Percentiles rank a stretch among this genome's conserved stretches.
Conservation (phyloP, 2,329 filamentous ascomycete species). For the Fusarium albosuccineum region DNA sequence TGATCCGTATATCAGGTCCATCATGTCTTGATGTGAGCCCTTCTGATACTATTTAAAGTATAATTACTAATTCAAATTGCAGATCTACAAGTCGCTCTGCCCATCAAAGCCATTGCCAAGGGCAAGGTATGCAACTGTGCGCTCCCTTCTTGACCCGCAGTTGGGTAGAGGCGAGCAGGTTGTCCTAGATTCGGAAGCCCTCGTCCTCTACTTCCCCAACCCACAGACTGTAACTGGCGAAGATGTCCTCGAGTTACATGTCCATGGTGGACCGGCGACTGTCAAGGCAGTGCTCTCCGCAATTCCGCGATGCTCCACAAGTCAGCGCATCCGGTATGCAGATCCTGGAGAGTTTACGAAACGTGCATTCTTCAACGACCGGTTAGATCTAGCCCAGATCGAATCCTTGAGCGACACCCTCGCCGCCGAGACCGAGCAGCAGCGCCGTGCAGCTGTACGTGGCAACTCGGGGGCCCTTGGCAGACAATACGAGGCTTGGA, state of each 20-base stretch:
- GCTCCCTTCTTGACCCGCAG: conserved; percentile 75
- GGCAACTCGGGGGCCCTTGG: conserved; percentile 79
- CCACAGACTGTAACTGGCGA: conserved; percentile 92
- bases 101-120: conserved; percentile 59
- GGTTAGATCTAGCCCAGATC: conserved; percentile 88
- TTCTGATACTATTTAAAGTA: neutral
- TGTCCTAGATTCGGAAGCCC: conserved; percentile 81
- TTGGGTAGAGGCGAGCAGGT: conserved; percentile 49
- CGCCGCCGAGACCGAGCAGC: conserved; percentile 87
- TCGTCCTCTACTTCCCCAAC: conserved; percentile 85
- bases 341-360: conserved; percentile 96
- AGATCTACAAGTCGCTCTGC: conserved; percentile 67
- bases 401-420: conserved; percentile 74
- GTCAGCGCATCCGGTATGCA: conserved; percentile 78
- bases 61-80: conserved; percentile 12
- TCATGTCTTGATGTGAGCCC: conserved; percentile 74
- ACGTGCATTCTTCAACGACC: conserved; percentile 88
- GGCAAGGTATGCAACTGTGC: conserved; percentile 75
- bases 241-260: conserved; percentile 90
- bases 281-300: conserved; percentile 87
- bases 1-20: conserved; percentile 88
- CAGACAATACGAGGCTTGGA: conserved; percentile 85
- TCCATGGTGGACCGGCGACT: conserved; percentile 93
- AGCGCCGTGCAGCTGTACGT: conserved; percentile 86
- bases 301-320: conserved; percentile 68